A percentile compares a stretch with the other conserved stretches of the same genome.
phyloP scores from a whole-genome alignment of 306 rosid genomes.

The Hylodesmum podocarpum region DNA sequence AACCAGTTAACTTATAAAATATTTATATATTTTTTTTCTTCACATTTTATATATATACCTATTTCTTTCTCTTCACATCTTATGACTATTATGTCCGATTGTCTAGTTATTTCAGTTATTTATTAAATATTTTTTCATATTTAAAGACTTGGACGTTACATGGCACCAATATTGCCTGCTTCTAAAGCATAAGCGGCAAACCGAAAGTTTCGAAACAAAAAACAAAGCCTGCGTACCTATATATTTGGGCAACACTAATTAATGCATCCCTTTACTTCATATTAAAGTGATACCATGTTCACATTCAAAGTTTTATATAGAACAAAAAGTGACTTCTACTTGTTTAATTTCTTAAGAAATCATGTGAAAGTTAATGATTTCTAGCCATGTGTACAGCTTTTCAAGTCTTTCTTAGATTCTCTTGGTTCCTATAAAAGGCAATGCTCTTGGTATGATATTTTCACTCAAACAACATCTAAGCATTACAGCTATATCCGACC shows the following conservation, averaged over 20 bases:
- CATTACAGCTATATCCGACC: neutral
- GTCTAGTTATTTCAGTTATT: no score
- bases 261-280: slow-evolving; percentile 20
- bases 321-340: neutral
- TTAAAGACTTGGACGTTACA: no score
- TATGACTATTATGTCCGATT: no score
- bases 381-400: neutral
- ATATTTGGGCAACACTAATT: neutral
- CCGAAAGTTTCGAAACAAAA: neutral
- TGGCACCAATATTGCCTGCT: no score
- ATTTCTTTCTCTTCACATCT: no score
- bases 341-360: slow-evolving; percentile 23
- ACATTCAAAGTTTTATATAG: neutral
- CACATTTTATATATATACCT: no score
- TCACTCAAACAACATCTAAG: slow-evolving; percentile 18
- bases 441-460: neutral
- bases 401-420: neutral
- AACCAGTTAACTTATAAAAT: no score
- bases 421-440: slow-evolving; percentile 37
- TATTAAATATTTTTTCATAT: no score
- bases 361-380: slow-evolving; percentile 31
- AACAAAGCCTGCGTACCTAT: neutral
- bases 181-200: no score
- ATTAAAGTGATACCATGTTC: slow-evolving; percentile 24
- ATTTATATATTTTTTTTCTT: no score